Base-by-base conservation (phyloP, 169 alveolate species). In the Plasmodium fragile region DNA sequence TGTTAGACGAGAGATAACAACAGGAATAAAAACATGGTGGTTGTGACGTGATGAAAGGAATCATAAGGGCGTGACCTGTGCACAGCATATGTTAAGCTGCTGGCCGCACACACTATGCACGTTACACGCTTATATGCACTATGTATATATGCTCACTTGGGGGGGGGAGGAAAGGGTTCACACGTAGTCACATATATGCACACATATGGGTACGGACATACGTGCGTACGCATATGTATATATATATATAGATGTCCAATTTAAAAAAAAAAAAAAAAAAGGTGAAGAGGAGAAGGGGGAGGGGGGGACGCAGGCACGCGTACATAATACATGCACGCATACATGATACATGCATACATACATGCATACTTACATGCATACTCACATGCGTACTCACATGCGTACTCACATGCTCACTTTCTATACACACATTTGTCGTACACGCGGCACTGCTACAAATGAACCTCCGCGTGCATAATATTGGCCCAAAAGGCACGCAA, bases 341-440 rank as follows among this genome's bases (percentile, higher is more conserved):
- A 53, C 41, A 22, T 81, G 8, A 81, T 52, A 81, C 55, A 81
- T 53, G 71, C 36, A 81, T 10, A 32, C 41, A 11, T 81, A 81
- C 71, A 83, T 83, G 71, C 70, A 81, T 49, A 53, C n/a, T n/a
- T 55, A 13, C 70, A 81, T n/a, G n/a, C n/a, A n/a, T n/a, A n/a
- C n/a, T n/a, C n/a, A n/a, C n/a, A n/a, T 41, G 59, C 45, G 69
- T 82, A 32, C 28, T 41, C 1, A 41, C 16, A 41, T 49, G 59
- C 22, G 8, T 49, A 49, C 59, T 10, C 39, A 65, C 36, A 65
- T 10, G 36, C 75, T 6, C n/a, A 28, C 30, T 65, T 18, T 7
- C 73, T 32, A 55, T 10, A 22, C 22, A 55, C 30, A 22, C 22
- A 55, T 16, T 55, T 55, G 72, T n/a, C 72, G 30, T 55, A 59